Evolutionary conservation across 164 flowering plant genomes (phyloP).

Genomic region (Dillenia suffruticosa): DNA sequence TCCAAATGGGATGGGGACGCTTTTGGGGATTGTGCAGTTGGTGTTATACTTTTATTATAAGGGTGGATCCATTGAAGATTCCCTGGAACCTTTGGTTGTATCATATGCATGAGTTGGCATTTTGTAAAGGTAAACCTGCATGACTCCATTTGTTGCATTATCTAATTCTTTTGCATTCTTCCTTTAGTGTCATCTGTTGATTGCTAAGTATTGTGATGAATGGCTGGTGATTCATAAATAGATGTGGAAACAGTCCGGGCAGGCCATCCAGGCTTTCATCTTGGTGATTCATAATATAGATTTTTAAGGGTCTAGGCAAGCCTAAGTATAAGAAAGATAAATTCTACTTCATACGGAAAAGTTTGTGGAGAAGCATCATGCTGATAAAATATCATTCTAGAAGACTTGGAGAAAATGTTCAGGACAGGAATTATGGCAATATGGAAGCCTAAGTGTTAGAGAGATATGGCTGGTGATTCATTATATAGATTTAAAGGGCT

Average conservation of each 20-base stretch:
- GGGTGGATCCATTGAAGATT: slow-evolving; percentile 27
- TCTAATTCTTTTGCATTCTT: slow-evolving; percentile 3
- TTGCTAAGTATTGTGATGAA: background rate
- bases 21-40: slow-evolving; percentile 66
- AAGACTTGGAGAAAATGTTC: too few species aligned
- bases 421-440: too few species aligned
- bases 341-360: too few species aligned
- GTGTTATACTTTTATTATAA: slow-evolving; percentile 52
- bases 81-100: slow-evolving; percentile 52
- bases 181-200: background rate
- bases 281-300: background rate
- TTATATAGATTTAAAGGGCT: too few species aligned
- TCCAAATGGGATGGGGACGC: slow-evolving; percentile 84
- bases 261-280: background rate
- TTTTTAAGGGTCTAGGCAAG: too few species aligned
- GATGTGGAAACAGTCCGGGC: background rate
- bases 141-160: background rate
- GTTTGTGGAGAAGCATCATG: too few species aligned
- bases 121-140: background rate
- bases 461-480: too few species aligned
- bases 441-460: too few species aligned
- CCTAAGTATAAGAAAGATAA: too few species aligned
- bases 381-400: too few species aligned
- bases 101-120: slow-evolving; percentile 30
- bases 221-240: background rate